A percentile compares a stretch with the other conserved stretches of the same genome.
These are phyloP conservation scores for Capsicum pubescens DNA, from an alignment of 257 asterid genomes.

Conservation along the genomic window DNA sequence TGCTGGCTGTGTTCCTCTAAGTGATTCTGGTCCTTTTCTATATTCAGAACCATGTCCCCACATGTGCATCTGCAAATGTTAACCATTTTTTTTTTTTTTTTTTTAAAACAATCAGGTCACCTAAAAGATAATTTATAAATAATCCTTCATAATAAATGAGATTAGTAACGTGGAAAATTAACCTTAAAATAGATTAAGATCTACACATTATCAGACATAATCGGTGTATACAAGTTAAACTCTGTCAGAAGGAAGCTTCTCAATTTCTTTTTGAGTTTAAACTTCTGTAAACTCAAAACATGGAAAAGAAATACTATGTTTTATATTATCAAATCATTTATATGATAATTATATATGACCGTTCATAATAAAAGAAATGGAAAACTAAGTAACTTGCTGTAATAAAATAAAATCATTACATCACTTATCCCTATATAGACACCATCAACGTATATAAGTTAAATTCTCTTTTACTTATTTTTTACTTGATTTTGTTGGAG, in stretches of 20 bases:
- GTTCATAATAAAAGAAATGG: neutral
- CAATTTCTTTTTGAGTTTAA: neutral
- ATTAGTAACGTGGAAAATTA: neutral
- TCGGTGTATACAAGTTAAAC: neutral
- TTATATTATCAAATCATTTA: neutral
- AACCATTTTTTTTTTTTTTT: neutral
- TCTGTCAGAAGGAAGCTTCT: neutral
- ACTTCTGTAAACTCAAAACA: neutral
- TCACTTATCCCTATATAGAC: too few species aligned
- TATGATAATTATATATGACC: neutral
- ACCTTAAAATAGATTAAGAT: neutral
- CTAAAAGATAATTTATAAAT: neutral
- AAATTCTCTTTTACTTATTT: too few species aligned
- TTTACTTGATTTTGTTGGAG: neutral
- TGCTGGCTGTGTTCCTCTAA: slow-evolving; percentile 81
- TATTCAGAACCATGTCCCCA: slow-evolving; percentile 98
- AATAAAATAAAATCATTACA: neutral
- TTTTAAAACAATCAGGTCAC: neutral
- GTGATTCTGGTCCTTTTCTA: slow-evolving; percentile 82
- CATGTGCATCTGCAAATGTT: slow-evolving; percentile 81
- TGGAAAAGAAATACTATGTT: neutral
- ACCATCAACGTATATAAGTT: too few species aligned
- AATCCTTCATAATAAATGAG: neutral
- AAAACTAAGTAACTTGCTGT: neutral
- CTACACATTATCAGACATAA: too few species aligned